Percentiles rank a stretch among this genome's conserved stretches.
Conservation (phyloP, 345 rosid species). For the Arabis hirsuta region DNA sequence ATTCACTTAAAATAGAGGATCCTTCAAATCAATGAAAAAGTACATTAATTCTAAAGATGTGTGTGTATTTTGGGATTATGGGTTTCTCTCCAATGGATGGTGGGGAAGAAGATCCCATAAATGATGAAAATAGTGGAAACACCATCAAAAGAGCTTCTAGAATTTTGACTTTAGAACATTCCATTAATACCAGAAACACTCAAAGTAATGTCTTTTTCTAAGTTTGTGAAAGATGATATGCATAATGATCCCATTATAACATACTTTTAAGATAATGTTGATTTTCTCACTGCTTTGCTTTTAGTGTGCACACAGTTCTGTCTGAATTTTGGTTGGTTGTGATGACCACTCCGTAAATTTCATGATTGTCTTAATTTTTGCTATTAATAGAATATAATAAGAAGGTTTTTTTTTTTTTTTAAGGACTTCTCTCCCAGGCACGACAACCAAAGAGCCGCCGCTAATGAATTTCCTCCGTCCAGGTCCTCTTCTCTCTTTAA, state of each 20-base stretch:
- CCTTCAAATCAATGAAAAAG: slow-evolving; percentile 13
- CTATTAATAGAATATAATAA: neutral
- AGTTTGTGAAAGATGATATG: slow-evolving; percentile 27
- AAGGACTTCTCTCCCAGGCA: no score
- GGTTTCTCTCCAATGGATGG: slow-evolving; percentile 40
- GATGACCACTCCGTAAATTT: neutral
- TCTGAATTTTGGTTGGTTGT: neutral
- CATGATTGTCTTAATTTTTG: neutral
- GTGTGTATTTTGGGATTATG: slow-evolving; percentile 28
- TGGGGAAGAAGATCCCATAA: slow-evolving; percentile 37
- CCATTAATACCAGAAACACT: slow-evolving; percentile 38
- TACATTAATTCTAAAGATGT: neutral
- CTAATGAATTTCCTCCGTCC: no score
- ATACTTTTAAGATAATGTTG: slow-evolving; percentile 32
- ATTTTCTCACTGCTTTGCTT: slow-evolving; percentile 26
- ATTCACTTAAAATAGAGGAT: neutral
- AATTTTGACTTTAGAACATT: slow-evolving; percentile 56
- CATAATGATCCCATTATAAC: slow-evolving; percentile 39
- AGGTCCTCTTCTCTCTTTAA: no score
- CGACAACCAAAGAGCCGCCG: no score
- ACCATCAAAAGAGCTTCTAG: slow-evolving; percentile 51
- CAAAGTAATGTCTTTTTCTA: slow-evolving; percentile 14
- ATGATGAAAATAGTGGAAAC: slow-evolving; percentile 48
- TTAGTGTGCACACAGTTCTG: slow-evolving; percentile 3
- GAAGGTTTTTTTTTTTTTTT: no score